Percentiles rank a stretch among this genome's conserved stretches.
Evolutionary conservation across 108 stramenopile genomes (phyloP).

Genomic region (Skeletonema potamos): DNA sequence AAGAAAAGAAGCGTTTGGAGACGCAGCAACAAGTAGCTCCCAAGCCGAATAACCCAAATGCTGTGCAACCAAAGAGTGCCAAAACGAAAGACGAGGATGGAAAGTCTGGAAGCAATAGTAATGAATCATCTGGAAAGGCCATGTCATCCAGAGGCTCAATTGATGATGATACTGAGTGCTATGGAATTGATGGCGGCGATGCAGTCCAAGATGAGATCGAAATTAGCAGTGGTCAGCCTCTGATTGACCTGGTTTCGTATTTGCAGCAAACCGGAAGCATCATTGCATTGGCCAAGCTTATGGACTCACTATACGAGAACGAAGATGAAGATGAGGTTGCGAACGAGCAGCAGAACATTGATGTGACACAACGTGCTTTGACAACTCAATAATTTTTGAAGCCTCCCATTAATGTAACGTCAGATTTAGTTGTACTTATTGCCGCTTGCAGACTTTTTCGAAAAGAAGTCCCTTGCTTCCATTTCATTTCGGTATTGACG

Average conservation of each 20-base stretch:
- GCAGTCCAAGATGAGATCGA: constrained; percentile 54
- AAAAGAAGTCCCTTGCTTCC: constrained; percentile 70
- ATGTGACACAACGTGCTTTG: constrained; percentile 12
- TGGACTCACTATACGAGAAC: constrained; percentile 80
- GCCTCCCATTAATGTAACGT: background rate
- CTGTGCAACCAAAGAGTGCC: background rate
- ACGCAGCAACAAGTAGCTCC: background rate
- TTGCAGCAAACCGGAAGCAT: constrained; percentile 84
- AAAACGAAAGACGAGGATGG: constrained; percentile 12
- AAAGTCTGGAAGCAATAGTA: constrained; percentile 7
- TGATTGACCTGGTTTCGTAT: constrained; percentile 82
- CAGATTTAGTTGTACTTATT: constrained; percentile 51
- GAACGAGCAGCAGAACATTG: background rate
- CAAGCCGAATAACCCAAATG: background rate
- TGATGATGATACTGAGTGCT: constrained; percentile 36
- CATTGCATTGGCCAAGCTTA: constrained; percentile 82
- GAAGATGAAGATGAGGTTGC: constrained; percentile 57
- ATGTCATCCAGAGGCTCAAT: constrained; percentile 27
- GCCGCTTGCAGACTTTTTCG: constrained; percentile 63
- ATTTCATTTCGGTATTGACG: constrained; percentile 47
- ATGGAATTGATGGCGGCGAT: constrained; percentile 40
- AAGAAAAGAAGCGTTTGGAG: constrained; percentile 45
- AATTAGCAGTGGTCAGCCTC: constrained; percentile 47
- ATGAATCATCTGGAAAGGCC: background rate
- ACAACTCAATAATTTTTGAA: constrained; percentile 16